Evolutionary conservation across 306 rosid species (phyloP), one percentile per base, ranked within the genome.

Genomic region (Boehmeria nivea): DNA sequence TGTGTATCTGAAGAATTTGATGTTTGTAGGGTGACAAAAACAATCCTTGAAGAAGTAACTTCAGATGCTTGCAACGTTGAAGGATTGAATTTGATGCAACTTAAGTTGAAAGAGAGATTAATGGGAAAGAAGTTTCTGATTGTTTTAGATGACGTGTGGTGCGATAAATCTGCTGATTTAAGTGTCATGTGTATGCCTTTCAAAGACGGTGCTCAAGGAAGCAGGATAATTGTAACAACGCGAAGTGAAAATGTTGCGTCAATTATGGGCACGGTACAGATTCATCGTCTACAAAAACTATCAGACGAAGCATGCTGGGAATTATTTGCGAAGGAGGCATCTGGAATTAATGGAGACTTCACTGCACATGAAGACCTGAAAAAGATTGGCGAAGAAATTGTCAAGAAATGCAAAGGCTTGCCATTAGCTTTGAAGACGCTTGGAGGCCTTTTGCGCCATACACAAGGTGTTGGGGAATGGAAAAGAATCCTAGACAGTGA

Each of bases 301-400:
- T 3, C 33, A 0, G 19, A 50, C 6, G 55, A 24, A 14, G 55
- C 24, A 23, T 50, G 19, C 7, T 50, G 34, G 36, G 17, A 4
- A 14, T 8, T 50, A 3, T 50, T 50, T 50, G 37, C 36, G 15
- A 50, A 26, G 36, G 36, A 23, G 38, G 83, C 87, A 39, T 23
- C 12, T 12, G 13, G 23, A 0, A 8, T 6, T 6, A 6, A 27
- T 19, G 21, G 9, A 1, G 17, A 4, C 12, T n/a, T n/a, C n/a
- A n/a, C n/a, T n/a, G n/a, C n/a, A n/a, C n/a, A n/a, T n/a, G n/a
- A n/a, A n/a, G n/a, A n/a, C n/a, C 14, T 63, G 8, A 31, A 40
- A 12, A 42, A 18, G 22, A 50, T 38, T 8, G 57, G 66, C 6
- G 24, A 9, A 36, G 14, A 59, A 19, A 59, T 50, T 22, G n/a